Base-by-base conservation (phyloP, 306 rosid species). In the Morella rubra region DNA sequence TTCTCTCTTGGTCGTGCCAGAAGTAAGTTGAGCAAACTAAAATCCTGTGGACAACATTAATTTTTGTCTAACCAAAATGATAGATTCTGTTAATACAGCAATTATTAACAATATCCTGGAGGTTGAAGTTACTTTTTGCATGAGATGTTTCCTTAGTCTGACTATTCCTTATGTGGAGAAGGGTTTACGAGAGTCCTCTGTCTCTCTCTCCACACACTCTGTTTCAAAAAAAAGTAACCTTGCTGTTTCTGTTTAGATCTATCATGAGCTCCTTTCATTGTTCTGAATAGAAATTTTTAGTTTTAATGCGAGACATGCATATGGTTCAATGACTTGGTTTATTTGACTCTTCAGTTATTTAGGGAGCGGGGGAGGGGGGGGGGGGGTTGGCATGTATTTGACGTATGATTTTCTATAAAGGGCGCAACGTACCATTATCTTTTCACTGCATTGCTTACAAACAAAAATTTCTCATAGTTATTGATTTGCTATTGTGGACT, bases 1-100 rank as follows among this genome's bases (percentile, higher is more conserved):
- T 71, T 90, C 98, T 71, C 50, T 72, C 55, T 83, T 92, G 85
- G 88, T 95, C 73, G 95, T 95, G 52, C 96, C 97, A 1, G 95
- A 88, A 46, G 98, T 94, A 81, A 89, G 96, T 79, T 67, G 7
- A 16, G 22, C 7, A 9, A 18, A 42, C 50, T 37, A 61, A 61
- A 61, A 3, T 40, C 42, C 71, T 65, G 50, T n/a, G 13, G 11
- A 22, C 41, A 1, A 22, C 4, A 3, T 59, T 11, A 59, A 59
- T 27, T 49, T 49, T 12, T 22, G 7, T 59, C 40, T 51, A 3
- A 27, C 20, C 20, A 14, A 51, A 50, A 44, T 27, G 51, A 14
- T 13, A 47, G 13, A 12, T 41, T 4, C 16, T 61, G 46, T 9
- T 51, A 49, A 60, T 1, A 37, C 18, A 5, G 22, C 37, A 32